Percentiles rank a stretch among this genome's conserved stretches.
Evolutionary conservation across 345 rosid species (phyloP).

Genomic region (Lepidium sativum): DNA sequence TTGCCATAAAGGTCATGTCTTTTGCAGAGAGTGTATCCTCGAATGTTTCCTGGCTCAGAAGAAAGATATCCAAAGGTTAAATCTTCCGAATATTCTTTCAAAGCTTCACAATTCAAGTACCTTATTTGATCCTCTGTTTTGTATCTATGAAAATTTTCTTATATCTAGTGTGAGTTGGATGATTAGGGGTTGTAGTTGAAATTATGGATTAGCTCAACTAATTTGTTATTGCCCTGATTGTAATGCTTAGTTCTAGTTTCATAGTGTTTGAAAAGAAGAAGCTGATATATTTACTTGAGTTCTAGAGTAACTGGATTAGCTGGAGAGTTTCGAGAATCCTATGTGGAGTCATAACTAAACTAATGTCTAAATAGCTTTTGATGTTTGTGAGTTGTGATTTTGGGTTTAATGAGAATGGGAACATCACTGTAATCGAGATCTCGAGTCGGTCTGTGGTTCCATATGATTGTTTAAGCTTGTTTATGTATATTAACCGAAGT

Average conservation of each 20-base stretch:
- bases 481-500: not conserved
- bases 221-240: too few species aligned
- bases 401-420: not conserved
- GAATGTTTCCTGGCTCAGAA: conserved; percentile 84
- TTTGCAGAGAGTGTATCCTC: conserved; percentile 85
- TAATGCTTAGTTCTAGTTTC: not conserved
- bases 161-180: not conserved
- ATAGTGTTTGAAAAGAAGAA: not conserved
- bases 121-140: not conserved
- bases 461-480: not conserved
- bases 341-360: not conserved
- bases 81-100: not conserved
- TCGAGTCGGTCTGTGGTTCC: not conserved
- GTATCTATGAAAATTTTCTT: not conserved
- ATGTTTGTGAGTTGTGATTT: too few species aligned
- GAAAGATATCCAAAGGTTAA: conserved; percentile 74
- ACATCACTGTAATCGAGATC: not conserved
- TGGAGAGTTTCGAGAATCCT: not conserved
- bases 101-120: not conserved
- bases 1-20: conserved; percentile 88
- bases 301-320: not conserved
- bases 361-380: not conserved
- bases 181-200: not conserved
- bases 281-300: not conserved
- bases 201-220: not conserved